Evolutionary conservation across 805 yeast genomes (phyloP).

Genomic region (Tanozyma kutaoensis): DNA sequence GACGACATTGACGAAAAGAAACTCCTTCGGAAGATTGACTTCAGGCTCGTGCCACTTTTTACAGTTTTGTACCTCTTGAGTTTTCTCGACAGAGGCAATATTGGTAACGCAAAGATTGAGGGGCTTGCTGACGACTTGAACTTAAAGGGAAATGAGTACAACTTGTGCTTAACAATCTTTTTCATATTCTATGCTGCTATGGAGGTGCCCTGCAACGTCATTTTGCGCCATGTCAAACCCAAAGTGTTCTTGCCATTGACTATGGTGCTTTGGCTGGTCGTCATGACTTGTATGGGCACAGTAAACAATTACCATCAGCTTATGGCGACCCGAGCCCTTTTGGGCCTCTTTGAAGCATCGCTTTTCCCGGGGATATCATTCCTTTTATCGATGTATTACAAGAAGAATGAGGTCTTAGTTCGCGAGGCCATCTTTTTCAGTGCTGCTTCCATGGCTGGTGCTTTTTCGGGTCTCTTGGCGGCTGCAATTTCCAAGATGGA

Average conservation of each 20-base stretch:
- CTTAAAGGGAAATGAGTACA: conserved; percentile 2
- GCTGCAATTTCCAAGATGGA: conserved; percentile 25
- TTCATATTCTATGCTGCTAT: conserved; percentile 4
- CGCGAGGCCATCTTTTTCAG: conserved; percentile 23
- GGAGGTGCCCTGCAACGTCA: conserved; percentile 5
- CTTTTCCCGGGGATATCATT: conserved; percentile 26
- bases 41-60: conserved; percentile 1
- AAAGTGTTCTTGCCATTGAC: not conserved
- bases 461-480: conserved; percentile 23
- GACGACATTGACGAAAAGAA: conserved; percentile 1
- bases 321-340: conserved; percentile 20
- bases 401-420: conserved; percentile 23
- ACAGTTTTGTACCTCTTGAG: conserved; percentile 2
- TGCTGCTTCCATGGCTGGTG: conserved; percentile 20
- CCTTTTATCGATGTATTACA: conserved; percentile 22
- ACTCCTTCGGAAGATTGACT: conserved; percentile 3
- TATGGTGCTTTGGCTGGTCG: not conserved
- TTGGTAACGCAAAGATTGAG: conserved; percentile 5
- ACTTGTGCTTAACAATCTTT: conserved; percentile 4
- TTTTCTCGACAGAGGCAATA: conserved; percentile 5
- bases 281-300: not conserved
- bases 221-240: conserved; percentile 1
- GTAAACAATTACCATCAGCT: not conserved
- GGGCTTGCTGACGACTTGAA: conserved; percentile 3
- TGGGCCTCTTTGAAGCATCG: conserved; percentile 23